Conservation (phyloP, 83 land plant genomes). For the Isoetes engelmannii region DNA sequence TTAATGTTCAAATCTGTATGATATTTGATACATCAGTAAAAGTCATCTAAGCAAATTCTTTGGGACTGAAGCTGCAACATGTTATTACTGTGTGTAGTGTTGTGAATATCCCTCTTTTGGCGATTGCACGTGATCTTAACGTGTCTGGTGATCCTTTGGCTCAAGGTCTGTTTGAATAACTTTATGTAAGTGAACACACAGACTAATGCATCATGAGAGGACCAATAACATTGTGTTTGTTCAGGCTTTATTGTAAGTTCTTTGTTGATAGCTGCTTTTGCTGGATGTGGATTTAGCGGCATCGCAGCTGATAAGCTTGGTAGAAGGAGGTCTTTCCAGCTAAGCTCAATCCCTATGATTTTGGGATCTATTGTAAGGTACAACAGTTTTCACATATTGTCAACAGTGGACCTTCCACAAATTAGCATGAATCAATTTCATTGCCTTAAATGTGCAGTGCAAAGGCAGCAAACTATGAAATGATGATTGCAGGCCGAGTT, state of each 20-base stretch:
- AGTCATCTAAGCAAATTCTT: no score
- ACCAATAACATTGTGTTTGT: neutral
- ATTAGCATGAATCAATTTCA: neutral
- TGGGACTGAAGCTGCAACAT: no score
- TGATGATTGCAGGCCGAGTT: slow-evolving; percentile 3
- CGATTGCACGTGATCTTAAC: neutral
- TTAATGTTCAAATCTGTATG: no score
- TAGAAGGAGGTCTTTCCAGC: neutral
- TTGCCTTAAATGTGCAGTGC: neutral
- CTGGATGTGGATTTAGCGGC: slow-evolving; percentile 1
- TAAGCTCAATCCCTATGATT: slow-evolving; percentile 2
- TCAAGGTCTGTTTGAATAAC: slow-evolving; percentile 1
- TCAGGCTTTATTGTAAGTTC: slow-evolving; percentile 2
- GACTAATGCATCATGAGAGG: neutral
- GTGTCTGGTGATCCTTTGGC: neutral
- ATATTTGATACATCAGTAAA: no score
- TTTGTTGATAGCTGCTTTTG: neutral
- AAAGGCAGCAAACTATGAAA: neutral
- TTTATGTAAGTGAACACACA: neutral
- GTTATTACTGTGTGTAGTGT: neutral
- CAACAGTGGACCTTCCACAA: neutral
- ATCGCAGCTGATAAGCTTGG: neutral
- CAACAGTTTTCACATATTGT: neutral
- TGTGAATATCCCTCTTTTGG: slow-evolving; percentile 2
- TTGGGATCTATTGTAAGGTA: neutral